Base-by-base conservation (phyloP, 1,284 basidiomycete species). In the Cryptococcus deneoformans region DNA sequence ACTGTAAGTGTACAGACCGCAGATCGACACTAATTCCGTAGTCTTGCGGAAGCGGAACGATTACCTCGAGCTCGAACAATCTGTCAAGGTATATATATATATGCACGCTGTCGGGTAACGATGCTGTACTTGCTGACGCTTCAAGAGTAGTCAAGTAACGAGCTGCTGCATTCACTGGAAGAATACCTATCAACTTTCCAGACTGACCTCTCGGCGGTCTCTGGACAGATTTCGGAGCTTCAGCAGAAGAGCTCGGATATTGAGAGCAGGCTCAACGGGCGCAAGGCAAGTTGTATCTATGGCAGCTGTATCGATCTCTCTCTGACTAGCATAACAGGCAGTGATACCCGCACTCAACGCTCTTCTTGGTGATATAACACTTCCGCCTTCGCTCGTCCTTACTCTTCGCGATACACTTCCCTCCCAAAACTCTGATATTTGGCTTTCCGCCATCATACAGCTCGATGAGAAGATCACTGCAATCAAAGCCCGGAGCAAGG, bases 131-230 rank as follows among this genome's bases (percentile, higher is more conserved):
- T 34, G 46, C 56, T 58, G 47, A 53, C 42, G 37, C 35, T 4
- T 12, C 16, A 11, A 20, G 3, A 11, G 34, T 39, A 77, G 74
- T 73, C 76, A 3, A 76, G 75, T 56, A 69, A 62, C 43, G 81
- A 83, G 63, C 81, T 97, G 44, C 81, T 98, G 48, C 86, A 89
- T 63, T 90, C 90, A 0, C 82, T 99, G 3, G 88, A 94, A 64
- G 82, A 85, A 2, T 98, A 98, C 75, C 83, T 98, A 9, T 92
- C 92, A 1, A 95, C 91, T 0, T 99, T 99, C 69, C 93, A 97
- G 76, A 87, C 84, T 64, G 94, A 99, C 77, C 82, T 99, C 5
- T 89, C 89, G 3, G 86, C 88, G 2, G 93, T 98, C 5, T 97
- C 95, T 2, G 89, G 91, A 0, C 94, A 99, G 72, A 96, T 99